Percentiles rank a stretch among this genome's conserved stretches.
phyloP scores from a whole-genome alignment of 2,329 filamentous ascomycete species.

The Exophiala dermatitidis region DNA sequence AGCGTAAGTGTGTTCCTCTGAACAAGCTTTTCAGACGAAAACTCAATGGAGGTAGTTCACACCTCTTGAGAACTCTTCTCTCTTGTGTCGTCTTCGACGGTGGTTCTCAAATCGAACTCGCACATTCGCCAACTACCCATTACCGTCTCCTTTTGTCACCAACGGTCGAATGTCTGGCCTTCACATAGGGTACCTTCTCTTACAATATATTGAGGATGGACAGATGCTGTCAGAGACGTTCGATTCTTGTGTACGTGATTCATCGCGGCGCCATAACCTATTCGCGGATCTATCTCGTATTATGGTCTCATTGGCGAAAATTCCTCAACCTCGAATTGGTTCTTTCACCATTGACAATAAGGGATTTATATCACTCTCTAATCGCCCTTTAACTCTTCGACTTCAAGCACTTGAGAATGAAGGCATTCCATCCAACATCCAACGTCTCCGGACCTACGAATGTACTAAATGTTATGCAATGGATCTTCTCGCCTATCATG shows the following conservation, averaged over 20 bases:
- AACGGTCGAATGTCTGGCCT: not conserved
- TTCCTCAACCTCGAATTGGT: conserved; percentile 32
- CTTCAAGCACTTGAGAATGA: conserved; percentile 33
- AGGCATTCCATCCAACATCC: conserved; percentile 31
- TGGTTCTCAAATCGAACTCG: not conserved
- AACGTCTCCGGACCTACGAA: conserved; percentile 30
- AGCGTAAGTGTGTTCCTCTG: conserved; percentile 22
- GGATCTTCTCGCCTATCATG: conserved; percentile 33
- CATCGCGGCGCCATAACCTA: conserved; percentile 22
- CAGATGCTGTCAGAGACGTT: conserved; percentile 21
- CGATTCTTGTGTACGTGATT: not conserved
- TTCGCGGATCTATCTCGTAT: conserved; percentile 26
- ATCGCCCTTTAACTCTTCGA: conserved; percentile 34
- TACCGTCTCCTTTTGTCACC: not conserved
- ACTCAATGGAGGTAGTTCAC: conserved; percentile 1
- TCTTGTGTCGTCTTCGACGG: not conserved
- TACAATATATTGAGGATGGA: conserved; percentile 20
- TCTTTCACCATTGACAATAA: conserved; percentile 30
- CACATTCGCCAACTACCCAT: not conserved
- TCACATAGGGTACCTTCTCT: conserved; percentile 13
- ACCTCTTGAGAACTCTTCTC: not conserved
- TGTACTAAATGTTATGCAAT: conserved; percentile 29
- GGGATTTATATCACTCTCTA: conserved; percentile 30
- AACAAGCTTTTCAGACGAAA: not conserved
- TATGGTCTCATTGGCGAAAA: conserved; percentile 25